Evolutionary conservation across 164 flowering plant genomes (phyloP).

Genomic region (Annona squamosa): DNA sequence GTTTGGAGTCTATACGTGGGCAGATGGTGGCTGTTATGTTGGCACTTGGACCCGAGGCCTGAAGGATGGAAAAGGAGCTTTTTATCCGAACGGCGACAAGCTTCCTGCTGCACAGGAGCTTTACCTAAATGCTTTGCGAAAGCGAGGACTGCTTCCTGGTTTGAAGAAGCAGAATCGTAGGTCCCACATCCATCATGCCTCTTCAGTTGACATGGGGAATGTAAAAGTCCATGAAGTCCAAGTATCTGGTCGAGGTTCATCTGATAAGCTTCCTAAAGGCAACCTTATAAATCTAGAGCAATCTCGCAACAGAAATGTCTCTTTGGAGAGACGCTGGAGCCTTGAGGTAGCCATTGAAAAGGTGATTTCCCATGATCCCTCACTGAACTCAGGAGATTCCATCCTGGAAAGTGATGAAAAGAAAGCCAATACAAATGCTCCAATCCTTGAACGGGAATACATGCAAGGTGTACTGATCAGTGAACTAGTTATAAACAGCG

Average conservation of each 20-base stretch:
- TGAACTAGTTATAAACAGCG: constrained; percentile 63
- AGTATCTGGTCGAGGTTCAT: constrained; percentile 36
- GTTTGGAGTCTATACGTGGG: constrained; percentile 88
- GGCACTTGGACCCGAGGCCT: constrained; percentile 93
- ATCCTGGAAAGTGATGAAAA: constrained; percentile 32
- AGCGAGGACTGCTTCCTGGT: constrained; percentile 81
- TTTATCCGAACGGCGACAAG: constrained; percentile 72
- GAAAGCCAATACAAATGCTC: constrained; percentile 35
- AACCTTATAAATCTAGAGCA: constrained; percentile 54
- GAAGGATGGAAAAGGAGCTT: constrained; percentile 95
- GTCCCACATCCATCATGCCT: constrained; percentile 54
- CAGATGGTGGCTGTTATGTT: constrained; percentile 82
- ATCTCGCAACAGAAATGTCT: constrained; percentile 45
- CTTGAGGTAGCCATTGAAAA: constrained; percentile 90
- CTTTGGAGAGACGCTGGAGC: constrained; percentile 92
- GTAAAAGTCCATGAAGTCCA: constrained; percentile 38
- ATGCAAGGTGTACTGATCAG: constrained; percentile 96
- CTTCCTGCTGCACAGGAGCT: constrained; percentile 63
- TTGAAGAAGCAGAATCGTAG: constrained; percentile 47
- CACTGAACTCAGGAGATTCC: constrained; percentile 41
- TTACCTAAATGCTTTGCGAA: constrained; percentile 71
- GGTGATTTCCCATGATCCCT: constrained; percentile 54
- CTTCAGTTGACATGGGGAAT: constrained; percentile 60
- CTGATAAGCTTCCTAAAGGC: constrained; percentile 51
- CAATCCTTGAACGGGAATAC: constrained; percentile 83